Conservation (phyloP, 2,329 filamentous ascomycete genomes). For the Penicillium freii region DNA sequence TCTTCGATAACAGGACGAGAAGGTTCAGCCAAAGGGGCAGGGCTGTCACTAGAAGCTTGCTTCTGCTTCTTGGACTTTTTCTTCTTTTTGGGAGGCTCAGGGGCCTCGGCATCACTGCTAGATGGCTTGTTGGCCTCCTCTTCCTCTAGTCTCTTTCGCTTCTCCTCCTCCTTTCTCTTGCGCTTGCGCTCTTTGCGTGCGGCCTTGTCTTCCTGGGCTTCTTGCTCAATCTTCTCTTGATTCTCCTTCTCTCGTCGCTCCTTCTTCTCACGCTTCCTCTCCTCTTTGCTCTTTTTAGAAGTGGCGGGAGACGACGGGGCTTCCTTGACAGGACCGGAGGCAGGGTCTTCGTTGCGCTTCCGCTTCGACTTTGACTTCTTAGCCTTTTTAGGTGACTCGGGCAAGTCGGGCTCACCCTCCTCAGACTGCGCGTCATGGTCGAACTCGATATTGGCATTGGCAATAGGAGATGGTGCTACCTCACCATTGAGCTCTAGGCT, state of each 20-base stretch:
- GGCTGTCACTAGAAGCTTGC: background rate
- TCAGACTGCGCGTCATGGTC: background rate
- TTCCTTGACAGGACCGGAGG: background rate
- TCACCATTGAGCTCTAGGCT: background rate
- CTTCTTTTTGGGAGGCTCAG: background rate
- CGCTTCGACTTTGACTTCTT: constrained; percentile 4
- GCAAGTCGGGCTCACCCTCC: background rate
- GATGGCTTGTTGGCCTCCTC: background rate
- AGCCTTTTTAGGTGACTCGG: background rate
- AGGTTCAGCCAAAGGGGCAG: background rate
- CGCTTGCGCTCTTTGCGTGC: constrained; percentile 3
- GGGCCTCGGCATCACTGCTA: background rate
- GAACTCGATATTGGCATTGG: background rate
- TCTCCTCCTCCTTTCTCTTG: constrained; percentile 5
- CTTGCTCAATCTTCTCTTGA: constrained; percentile 7
- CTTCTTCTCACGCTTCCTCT: constrained; percentile 11
- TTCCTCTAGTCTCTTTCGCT: background rate
- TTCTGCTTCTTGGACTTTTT: constrained; percentile 9
- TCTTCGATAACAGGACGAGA: background rate
- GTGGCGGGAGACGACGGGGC: background rate
- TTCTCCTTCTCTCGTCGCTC: constrained; percentile 9
- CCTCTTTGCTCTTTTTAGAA: background rate
- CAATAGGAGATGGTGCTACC: background rate
- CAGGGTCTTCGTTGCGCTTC: background rate
- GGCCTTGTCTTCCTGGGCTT: background rate